Evolutionary conservation across 2,329 filamentous ascomycete genomes (phyloP).

Genomic region (Samsoniella hepiali): DNA sequence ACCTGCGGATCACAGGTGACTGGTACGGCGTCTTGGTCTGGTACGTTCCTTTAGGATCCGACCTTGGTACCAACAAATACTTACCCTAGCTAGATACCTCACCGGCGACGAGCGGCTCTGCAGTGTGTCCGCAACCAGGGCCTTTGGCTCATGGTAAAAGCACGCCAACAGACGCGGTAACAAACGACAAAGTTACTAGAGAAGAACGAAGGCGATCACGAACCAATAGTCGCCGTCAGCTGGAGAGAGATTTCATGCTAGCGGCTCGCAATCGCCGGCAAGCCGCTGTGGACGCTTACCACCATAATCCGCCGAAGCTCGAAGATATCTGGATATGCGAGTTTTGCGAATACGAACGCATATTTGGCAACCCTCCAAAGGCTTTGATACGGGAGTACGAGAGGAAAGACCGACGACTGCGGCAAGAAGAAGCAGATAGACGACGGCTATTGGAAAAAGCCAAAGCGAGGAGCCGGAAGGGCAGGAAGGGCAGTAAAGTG

Average conservation of each 20-base stretch:
- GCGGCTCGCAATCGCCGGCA: constrained; percentile 76
- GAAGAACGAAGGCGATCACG: constrained; percentile 27
- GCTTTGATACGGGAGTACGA: constrained; percentile 90
- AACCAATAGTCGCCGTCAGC: constrained; percentile 61
- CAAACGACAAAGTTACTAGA: background rate
- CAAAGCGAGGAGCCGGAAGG: constrained; percentile 88
- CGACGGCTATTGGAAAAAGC: constrained; percentile 83
- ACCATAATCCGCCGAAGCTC: constrained; percentile 63
- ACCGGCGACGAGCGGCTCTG: constrained; percentile 27
- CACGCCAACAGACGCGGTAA: constrained; percentile 20
- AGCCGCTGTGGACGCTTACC: constrained; percentile 73
- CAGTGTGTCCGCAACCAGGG: background rate
- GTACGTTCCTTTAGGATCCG: constrained; percentile 28
- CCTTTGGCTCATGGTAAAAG: constrained; percentile 17
- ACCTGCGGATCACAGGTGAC: constrained; percentile 89
- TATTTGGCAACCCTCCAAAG: constrained; percentile 82
- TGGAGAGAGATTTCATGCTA: constrained; percentile 67
- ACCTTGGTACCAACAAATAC: background rate
- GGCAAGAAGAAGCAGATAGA: constrained; percentile 82
- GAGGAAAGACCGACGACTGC: constrained; percentile 83
- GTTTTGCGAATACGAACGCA: constrained; percentile 96
- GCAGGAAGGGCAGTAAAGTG: constrained; percentile 74
- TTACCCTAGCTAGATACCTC: background rate
- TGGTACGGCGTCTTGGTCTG: constrained; percentile 73
- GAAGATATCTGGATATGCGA: constrained; percentile 94